Evolutionary conservation across 106 monocot genomes (phyloP).

Genomic region (Posidonia australis): DNA sequence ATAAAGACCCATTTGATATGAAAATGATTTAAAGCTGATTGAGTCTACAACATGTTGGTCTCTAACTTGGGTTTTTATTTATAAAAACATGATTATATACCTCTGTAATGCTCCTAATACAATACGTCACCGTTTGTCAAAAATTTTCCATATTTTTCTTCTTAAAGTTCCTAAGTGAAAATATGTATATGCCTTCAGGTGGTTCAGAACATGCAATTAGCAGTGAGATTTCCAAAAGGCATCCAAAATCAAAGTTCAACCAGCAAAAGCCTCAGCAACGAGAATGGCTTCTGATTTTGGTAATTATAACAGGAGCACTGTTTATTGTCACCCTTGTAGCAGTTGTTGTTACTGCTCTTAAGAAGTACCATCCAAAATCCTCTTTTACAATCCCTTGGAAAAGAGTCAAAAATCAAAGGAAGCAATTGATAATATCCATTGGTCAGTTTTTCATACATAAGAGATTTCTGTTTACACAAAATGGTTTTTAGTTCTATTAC

Average conservation of each 20-base stretch:
- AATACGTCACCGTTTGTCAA: too few relatives aligned
- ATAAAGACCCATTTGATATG: too few relatives aligned
- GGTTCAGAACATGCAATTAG: neutral
- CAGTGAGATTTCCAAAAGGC: neutral
- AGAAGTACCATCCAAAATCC: constrained; percentile 33
- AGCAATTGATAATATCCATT: constrained; percentile 26
- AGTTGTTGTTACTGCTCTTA: constrained; percentile 16
- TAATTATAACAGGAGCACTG: constrained; percentile 47
- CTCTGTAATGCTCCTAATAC: too few relatives aligned
- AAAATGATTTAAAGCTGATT: too few relatives aligned
- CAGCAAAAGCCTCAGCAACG: constrained; percentile 34
- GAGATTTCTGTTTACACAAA: neutral
- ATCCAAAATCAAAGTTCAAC: constrained; percentile 1
- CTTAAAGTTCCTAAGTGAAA: too few relatives aligned
- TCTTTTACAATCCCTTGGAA: constrained; percentile 25
- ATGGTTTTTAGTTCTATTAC: too few relatives aligned
- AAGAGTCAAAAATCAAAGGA: constrained; percentile 31
- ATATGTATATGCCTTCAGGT: neutral
- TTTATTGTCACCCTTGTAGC: constrained; percentile 26
- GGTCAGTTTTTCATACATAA: constrained; percentile 26
- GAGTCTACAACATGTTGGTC: too few relatives aligned
- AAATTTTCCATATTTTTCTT: too few relatives aligned
- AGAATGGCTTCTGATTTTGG: constrained; percentile 62
- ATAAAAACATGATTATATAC: too few relatives aligned
- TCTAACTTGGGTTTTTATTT: too few relatives aligned